These are phyloP conservation scores for Hortaea sp. DNA, from an alignment of 2,329 filamentous ascomycete genomes.

Conservation along the genomic window DNA sequence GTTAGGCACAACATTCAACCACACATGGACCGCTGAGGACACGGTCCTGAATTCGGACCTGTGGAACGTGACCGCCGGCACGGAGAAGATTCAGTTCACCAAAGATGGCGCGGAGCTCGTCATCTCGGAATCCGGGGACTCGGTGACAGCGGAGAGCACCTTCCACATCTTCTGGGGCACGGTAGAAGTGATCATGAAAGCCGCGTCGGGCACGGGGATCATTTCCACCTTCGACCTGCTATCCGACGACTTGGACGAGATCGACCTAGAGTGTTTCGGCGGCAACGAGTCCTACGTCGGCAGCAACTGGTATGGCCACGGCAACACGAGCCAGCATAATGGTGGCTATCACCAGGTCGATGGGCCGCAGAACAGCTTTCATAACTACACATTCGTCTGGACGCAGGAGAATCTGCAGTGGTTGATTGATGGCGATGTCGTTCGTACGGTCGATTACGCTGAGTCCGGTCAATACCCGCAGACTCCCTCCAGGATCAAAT, in stretches of 20 bases:
- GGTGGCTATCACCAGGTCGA: constrained; percentile 50
- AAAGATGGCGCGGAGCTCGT: constrained; percentile 55
- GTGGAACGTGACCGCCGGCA: constrained; percentile 51
- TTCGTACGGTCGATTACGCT: constrained; percentile 50
- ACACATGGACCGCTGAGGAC: constrained; percentile 53
- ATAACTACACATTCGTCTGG: constrained; percentile 66
- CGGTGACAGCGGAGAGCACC: constrained; percentile 65
- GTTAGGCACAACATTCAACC: constrained; percentile 52
- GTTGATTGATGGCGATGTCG: constrained; percentile 56
- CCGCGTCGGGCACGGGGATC: constrained; percentile 63
- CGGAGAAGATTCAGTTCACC: constrained; percentile 48
- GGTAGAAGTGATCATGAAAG: constrained; percentile 68
- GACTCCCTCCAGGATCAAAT: constrained; percentile 59
- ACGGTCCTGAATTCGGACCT: constrained; percentile 34
- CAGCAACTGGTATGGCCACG: constrained; percentile 71
- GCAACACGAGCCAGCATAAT: constrained; percentile 52
- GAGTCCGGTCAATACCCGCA: constrained; percentile 49
- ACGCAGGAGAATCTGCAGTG: constrained; percentile 56
- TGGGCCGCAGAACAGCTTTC: constrained; percentile 47
- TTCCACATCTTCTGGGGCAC: constrained; percentile 84
- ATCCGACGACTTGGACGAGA: constrained; percentile 75
- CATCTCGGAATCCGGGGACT: constrained; percentile 58
- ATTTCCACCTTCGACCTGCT: constrained; percentile 75
- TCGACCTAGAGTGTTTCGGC: constrained; percentile 79
- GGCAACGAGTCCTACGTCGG: constrained; percentile 52